Percentiles rank a stretch among this genome's conserved stretches.
phyloP scores from a whole-genome alignment of 257 asterid genomes.

The Ophiorrhiza pumila region DNA sequence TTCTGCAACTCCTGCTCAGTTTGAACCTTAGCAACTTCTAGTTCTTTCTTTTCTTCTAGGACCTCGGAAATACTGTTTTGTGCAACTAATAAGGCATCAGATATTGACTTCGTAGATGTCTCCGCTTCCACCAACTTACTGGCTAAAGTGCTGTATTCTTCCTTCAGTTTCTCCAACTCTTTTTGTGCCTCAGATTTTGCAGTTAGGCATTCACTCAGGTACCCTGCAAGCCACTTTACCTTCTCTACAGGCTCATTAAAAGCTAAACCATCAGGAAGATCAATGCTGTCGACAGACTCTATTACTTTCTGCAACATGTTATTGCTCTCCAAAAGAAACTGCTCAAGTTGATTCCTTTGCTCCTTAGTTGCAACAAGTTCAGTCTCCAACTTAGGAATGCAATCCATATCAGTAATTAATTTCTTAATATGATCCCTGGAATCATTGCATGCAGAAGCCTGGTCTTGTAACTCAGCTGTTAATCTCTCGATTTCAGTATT shows the following conservation, averaged over 20 bases:
- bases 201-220: constrained; percentile 48
- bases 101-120: constrained; percentile 41
- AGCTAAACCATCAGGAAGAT: constrained; percentile 43
- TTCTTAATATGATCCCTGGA: constrained; percentile 54
- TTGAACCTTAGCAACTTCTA: constrained; percentile 50
- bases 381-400: constrained; percentile 52
- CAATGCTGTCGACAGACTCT: constrained; percentile 62
- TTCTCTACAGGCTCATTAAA: constrained; percentile 66
- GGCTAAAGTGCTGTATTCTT: constrained; percentile 46
- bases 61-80: constrained; percentile 51
- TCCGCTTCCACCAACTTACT: constrained; percentile 49
- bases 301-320: constrained; percentile 55
- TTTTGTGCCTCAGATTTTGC: constrained; percentile 47
- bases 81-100: constrained; percentile 54
- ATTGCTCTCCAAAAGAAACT: constrained; percentile 68
- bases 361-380: constrained; percentile 51
- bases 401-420: constrained; percentile 55
- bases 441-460: constrained; percentile 37
- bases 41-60: constrained; percentile 63
- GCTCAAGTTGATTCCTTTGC: constrained; percentile 59
- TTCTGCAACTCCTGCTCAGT: constrained; percentile 61
- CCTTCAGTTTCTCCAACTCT: constrained; percentile 56
- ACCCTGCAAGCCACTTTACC: constrained; percentile 60
- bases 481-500: constrained; percentile 61
- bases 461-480: constrained; percentile 58